Evolutionary conservation across 2,329 filamentous ascomycete species (phyloP).

Genomic region (Penicillium sp.): DNA sequence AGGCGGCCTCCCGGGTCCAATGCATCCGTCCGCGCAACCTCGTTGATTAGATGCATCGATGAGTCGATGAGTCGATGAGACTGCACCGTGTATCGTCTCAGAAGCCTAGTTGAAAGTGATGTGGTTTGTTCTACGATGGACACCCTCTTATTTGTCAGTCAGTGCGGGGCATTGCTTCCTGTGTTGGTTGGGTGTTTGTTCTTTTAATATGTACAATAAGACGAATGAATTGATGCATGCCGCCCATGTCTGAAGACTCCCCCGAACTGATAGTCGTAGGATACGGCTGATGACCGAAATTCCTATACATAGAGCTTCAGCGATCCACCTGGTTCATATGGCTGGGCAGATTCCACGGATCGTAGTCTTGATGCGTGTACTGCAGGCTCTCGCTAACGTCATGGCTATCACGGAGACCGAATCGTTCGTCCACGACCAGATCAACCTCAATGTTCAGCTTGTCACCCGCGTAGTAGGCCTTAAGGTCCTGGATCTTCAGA

Average conservation of each 20-base stretch:
- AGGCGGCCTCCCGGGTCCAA: conserved; percentile 26
- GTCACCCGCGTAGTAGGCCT: conserved; percentile 62
- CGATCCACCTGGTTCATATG: conserved; percentile 38
- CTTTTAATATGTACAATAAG: conserved; percentile 21
- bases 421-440: conserved; percentile 57
- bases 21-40: conserved; percentile 28
- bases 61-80: conserved; percentile 1
- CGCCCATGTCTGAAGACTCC: too few relatives aligned
- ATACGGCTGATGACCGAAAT: too few relatives aligned
- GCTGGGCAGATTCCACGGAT: conserved; percentile 44
- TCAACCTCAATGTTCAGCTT: conserved; percentile 63
- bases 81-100: conserved; percentile 3
- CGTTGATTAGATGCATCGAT: too few relatives aligned
- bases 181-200: conserved; percentile 6
- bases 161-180: too few relatives aligned
- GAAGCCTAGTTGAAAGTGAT: not conserved
- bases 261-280: too few relatives aligned
- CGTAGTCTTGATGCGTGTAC: conserved; percentile 55
- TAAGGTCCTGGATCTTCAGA: conserved; percentile 60
- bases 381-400: conserved; percentile 60
- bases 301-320: too few relatives aligned
- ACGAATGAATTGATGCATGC: conserved; percentile 26
- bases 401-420: conserved; percentile 57
- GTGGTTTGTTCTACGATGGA: conserved; percentile 5
- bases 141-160: too few relatives aligned